Conservation (phyloP, 179 eudicot genomes). For the Beta macrorhiza region DNA sequence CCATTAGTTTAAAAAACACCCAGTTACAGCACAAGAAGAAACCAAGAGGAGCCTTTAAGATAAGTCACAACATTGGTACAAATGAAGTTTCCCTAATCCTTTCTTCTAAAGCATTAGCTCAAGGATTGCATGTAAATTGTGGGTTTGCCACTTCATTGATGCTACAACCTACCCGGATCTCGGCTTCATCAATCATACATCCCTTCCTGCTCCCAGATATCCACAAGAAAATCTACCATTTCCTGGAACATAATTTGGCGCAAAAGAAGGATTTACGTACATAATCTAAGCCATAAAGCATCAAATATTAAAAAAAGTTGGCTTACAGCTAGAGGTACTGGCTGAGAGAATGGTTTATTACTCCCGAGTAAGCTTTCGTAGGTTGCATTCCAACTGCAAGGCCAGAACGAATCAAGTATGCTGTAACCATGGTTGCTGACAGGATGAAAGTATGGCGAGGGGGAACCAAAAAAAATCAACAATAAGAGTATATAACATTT, state of each 20-base stretch:
- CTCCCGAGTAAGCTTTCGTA: conserved; percentile 69
- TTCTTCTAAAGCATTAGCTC: not conserved
- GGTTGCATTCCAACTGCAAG: conserved; percentile 72
- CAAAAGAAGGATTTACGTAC: not conserved
- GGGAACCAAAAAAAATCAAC: not conserved
- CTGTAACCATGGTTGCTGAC: conserved; percentile 29
- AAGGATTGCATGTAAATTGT: not conserved
- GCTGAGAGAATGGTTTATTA: conserved; percentile 64
- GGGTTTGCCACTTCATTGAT: not conserved
- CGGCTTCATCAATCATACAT: conserved; percentile 58
- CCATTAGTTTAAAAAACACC: not conserved
- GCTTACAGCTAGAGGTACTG: conserved; percentile 69
- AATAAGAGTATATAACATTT: not conserved
- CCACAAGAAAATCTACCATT: conserved; percentile 85
- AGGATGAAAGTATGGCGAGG: not conserved
- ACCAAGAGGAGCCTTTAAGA: conserved; percentile 1
- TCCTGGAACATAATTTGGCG: conserved; percentile 42
- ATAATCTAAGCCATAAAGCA: not conserved
- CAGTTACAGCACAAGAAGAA: conserved; percentile 19
- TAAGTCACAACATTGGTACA: conserved; percentile 11
- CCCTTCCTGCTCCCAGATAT: conserved; percentile 90
- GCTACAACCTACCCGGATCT: conserved; percentile 12
- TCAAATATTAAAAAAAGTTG: not conserved
- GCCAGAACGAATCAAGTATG: conserved; percentile 34
- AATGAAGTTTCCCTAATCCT: conserved; percentile 10